These are phyloP conservation scores for Parastagonospora nodorum DNA, from an alignment of 2,329 filamentous ascomycete species.

Conservation along the genomic window DNA sequence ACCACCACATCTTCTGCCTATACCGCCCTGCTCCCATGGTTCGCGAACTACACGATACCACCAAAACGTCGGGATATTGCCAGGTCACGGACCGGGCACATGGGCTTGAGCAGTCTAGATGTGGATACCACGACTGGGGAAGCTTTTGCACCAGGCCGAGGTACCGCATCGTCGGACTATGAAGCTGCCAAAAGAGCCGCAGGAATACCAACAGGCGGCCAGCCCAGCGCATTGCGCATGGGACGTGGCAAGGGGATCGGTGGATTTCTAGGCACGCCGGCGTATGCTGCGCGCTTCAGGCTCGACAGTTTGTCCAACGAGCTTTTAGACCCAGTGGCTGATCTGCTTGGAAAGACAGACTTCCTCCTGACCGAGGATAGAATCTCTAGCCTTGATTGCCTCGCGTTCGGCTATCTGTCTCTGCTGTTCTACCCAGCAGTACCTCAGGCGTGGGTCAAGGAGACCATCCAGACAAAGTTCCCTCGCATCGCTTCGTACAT, in stretches of 20 bases:
- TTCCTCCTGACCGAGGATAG: conserved; percentile 60
- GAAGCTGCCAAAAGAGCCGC: conserved; percentile 45
- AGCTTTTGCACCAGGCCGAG: conserved; percentile 32
- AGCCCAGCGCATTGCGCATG: conserved; percentile 52
- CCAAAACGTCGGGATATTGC: conserved; percentile 73
- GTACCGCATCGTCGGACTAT: conserved; percentile 40
- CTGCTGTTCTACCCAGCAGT: conserved; percentile 70
- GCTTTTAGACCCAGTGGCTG: conserved; percentile 71
- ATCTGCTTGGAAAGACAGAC: conserved; percentile 61
- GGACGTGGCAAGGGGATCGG: conserved; percentile 64
- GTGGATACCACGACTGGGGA: conserved; percentile 49
- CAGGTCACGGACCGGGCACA: conserved; percentile 64
- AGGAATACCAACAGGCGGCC: conserved; percentile 42
- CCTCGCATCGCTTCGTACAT: conserved; percentile 46
- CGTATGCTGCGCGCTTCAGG: conserved; percentile 74
- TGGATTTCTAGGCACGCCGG: conserved; percentile 66
- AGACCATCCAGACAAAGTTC: conserved; percentile 59
- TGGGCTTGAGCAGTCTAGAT: conserved; percentile 54
- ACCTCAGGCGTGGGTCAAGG: conserved; percentile 66
- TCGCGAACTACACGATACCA: conserved; percentile 85
- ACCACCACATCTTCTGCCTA: conserved; percentile 78
- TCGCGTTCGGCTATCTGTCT: conserved; percentile 78
- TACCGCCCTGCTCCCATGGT: conserved; percentile 79
- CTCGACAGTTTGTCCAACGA: conserved; percentile 74
- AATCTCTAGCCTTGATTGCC: conserved; percentile 74